phyloP scores from a whole-genome alignment of 441 rosid genomes.

The Adansonia grandidieri region DNA sequence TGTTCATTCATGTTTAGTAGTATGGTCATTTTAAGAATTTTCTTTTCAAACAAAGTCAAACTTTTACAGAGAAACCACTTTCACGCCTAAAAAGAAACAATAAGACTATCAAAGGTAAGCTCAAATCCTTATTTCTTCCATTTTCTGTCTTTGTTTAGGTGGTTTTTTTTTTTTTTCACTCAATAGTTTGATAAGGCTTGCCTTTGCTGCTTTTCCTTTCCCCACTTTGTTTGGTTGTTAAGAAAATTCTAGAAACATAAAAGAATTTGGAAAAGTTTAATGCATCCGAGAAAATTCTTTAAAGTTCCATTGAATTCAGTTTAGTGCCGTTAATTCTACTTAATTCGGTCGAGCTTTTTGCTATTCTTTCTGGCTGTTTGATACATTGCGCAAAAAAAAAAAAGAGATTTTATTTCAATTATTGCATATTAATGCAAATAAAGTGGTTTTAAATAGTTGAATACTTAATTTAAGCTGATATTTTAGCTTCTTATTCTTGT shows the following conservation, averaged over 20 bases:
- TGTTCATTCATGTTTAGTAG: too few species aligned
- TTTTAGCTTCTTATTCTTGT: not conserved
- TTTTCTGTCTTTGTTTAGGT: too few species aligned
- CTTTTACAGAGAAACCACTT: too few species aligned
- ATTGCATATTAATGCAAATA: not conserved
- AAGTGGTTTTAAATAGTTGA: not conserved
- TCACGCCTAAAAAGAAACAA: too few species aligned
- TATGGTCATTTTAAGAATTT: too few species aligned
- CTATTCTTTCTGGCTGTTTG: not conserved
- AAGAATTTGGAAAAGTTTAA: slow-evolving; percentile 1
- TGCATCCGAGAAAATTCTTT: not conserved
- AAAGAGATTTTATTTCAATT: not conserved
- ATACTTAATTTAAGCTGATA: not conserved
- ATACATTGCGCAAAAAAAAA: not conserved
- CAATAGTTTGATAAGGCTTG: not conserved
- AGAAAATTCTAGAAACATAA: slow-evolving; percentile 20
- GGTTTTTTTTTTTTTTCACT: too few species aligned
- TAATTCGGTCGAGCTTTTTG: not conserved
- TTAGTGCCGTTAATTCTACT: not conserved
- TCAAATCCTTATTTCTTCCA: too few species aligned
- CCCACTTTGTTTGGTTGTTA: slow-evolving; percentile 2
- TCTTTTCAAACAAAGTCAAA: too few species aligned
- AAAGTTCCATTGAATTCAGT: slow-evolving; percentile 10
- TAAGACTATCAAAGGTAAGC: too few species aligned
- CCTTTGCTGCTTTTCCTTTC: not conserved